Percentiles rank a stretch among this genome's conserved stretches.
Conservation (phyloP, 2,329 filamentous ascomycete species). For the Fusarium tuaranense region DNA sequence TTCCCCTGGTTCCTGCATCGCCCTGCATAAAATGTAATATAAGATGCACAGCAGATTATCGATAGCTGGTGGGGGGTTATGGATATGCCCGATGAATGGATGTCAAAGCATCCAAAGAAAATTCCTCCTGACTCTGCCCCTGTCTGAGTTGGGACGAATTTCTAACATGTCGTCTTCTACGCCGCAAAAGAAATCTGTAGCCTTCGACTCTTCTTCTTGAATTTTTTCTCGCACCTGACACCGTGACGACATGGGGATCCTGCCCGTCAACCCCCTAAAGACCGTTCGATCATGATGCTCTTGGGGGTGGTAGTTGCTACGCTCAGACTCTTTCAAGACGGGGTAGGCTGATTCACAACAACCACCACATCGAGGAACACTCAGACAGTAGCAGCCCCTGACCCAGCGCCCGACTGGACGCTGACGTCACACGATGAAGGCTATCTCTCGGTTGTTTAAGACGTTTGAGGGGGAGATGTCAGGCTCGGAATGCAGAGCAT, state of each 20-base stretch:
- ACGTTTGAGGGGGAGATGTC: neutral
- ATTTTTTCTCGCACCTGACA: neutral
- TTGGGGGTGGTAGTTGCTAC: neutral
- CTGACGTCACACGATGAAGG: conserved; percentile 30
- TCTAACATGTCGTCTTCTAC: conserved; percentile 13
- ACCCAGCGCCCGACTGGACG: neutral
- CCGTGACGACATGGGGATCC: neutral
- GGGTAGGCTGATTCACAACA: neutral
- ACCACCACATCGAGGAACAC: conserved; percentile 2
- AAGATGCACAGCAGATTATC: conserved; percentile 21
- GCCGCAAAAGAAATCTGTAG: neutral
- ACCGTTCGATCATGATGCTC: neutral
- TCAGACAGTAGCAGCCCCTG: neutral
- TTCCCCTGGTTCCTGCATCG: conserved; percentile 13
- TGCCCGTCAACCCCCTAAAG: neutral
- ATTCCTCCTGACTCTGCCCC: conserved; percentile 30
- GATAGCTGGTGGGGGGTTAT: conserved; percentile 5
- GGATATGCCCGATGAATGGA: neutral
- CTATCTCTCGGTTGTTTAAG: conserved; percentile 14
- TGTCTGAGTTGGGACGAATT: conserved; percentile 36
- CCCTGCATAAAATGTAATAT: conserved; percentile 26
- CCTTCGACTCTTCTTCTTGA: neutral
- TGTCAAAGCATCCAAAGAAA: neutral
- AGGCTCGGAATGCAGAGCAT: conserved; percentile 12
- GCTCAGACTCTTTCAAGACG: neutral